Base-by-base conservation (phyloP, 805 yeast species). In the Barnettozyma salicaria region DNA sequence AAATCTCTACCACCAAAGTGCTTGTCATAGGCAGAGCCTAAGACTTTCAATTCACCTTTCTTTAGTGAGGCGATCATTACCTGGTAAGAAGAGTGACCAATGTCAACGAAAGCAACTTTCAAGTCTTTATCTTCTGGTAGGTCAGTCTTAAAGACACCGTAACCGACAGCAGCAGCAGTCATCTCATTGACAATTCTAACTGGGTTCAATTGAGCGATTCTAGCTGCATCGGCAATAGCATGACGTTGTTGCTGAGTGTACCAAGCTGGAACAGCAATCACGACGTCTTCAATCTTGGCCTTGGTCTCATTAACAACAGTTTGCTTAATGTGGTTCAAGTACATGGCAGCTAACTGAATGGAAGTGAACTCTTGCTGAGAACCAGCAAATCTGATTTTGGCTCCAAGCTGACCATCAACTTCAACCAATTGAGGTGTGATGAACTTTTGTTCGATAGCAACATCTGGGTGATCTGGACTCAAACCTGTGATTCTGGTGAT, bases 1-100 rank as follows among this genome's bases (percentile, higher is more conserved):
- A 92, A 80, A 63, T 88, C 87, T 70, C 99, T 82, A 66, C 99
- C 98, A 75, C 99, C 99, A 56, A 92, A 92, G 70, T 86, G 86
- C 69, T 86, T 86, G 70, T 89, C 95, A 61, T 77, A 83, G 54
- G 95, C 95, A 45, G 95, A 76, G 52, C 95, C 95, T 53, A 92
- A 70, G 37, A 92, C 74, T 70, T 86, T 88, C 67, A 89, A 76
- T 72, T 92, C 97, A 60, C 98, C 98, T 67, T 81, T 89, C 76
- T 87, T 88, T 68, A 92, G 78, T 43, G 95, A 80, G 41, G 85
- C 94, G 55, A 92, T 72, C 47, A 92, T 69, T 49, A 94, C 94
- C 49, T 92, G 85, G 74, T 78, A 90, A 34, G 95, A 78, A 30
- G 97, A 87, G 73, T 92, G 95, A 54, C 99, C 99, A 64, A 94